Conservation (phyloP, 2,329 filamentous ascomycete genomes). For the Nannizzia gypsea region DNA sequence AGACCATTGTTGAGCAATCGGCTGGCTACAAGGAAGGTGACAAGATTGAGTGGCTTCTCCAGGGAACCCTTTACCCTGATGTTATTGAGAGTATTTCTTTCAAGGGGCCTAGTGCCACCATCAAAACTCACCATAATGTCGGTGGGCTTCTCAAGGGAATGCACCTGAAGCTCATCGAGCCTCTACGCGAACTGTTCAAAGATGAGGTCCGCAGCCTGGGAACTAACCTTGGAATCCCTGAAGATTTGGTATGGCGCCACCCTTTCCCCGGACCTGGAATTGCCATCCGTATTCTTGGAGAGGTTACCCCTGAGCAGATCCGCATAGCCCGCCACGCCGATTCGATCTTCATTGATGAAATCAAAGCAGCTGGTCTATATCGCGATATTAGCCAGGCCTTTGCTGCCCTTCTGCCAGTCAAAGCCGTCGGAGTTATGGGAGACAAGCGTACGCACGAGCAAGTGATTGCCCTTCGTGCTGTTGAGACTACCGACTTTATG, state of each 20-base stretch:
- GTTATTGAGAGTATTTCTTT: slow-evolving; percentile 61
- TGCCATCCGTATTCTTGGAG: slow-evolving; percentile 65
- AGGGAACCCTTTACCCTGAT: slow-evolving; percentile 70
- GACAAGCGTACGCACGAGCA: slow-evolving; percentile 57
- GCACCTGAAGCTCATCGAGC: slow-evolving; percentile 47
- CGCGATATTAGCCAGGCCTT: slow-evolving; percentile 56
- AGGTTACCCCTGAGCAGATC: slow-evolving; percentile 64
- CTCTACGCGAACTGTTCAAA: slow-evolving; percentile 65
- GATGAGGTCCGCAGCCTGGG: slow-evolving; percentile 62
- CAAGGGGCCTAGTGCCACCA: slow-evolving; percentile 58
- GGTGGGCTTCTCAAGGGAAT: slow-evolving; percentile 54
- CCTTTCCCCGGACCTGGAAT: slow-evolving; percentile 65
- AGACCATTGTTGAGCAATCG: slow-evolving; percentile 59
- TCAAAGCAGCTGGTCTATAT: slow-evolving; percentile 35
- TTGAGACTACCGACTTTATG: slow-evolving; percentile 60
- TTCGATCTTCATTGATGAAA: slow-evolving; percentile 37
- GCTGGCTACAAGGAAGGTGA: slow-evolving; percentile 56
- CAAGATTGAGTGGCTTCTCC: slow-evolving; percentile 73
- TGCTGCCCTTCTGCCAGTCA: slow-evolving; percentile 54
- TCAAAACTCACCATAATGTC: slow-evolving; percentile 59
- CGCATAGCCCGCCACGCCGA: slow-evolving; percentile 49
- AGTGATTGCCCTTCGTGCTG: slow-evolving; percentile 49
- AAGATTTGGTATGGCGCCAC: slow-evolving; percentile 66
- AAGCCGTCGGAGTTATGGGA: slow-evolving; percentile 47
- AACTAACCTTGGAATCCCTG: slow-evolving; percentile 55